Evolutionary conservation across 768 basidiomycete genomes (phyloP).

Genomic region (Tricholoma sp.): DNA sequence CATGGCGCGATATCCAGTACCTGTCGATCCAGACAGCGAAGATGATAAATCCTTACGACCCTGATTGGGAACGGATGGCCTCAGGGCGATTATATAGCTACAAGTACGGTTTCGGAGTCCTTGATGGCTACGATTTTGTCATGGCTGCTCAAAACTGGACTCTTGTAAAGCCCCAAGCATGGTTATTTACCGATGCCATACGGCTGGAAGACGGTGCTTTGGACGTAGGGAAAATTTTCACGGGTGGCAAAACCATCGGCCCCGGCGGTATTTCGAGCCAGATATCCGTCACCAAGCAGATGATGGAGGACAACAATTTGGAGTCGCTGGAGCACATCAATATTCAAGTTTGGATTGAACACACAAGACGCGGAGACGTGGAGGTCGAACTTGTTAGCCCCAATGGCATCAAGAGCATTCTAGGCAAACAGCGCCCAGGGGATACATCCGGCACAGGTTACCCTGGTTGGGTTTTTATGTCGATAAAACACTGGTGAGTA

Average conservation of each 20-base stretch:
- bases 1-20: slow-evolving; percentile 96
- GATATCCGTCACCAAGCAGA: slow-evolving; percentile 63
- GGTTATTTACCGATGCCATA: slow-evolving; percentile 71
- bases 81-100: slow-evolving; percentile 65
- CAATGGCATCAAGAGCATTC: slow-evolving; percentile 75
- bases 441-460: slow-evolving; percentile 70
- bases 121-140: slow-evolving; percentile 82
- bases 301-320: slow-evolving; percentile 70
- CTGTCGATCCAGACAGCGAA: slow-evolving; percentile 74
- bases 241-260: slow-evolving; percentile 62
- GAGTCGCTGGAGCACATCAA: slow-evolving; percentile 91
- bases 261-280: slow-evolving; percentile 59
- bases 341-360: slow-evolving; percentile 87
- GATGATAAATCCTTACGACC: slow-evolving; percentile 79
- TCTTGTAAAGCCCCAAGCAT: slow-evolving; percentile 89
- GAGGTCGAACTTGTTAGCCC: slow-evolving; percentile 89
- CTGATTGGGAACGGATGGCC: slow-evolving; percentile 87
- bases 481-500: slow-evolving; percentile 91
- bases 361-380: slow-evolving; percentile 82
- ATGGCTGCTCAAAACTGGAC: slow-evolving; percentile 78
- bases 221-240: slow-evolving; percentile 43
- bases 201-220: slow-evolving; percentile 61
- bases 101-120: slow-evolving; percentile 91
- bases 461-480: slow-evolving; percentile 95
- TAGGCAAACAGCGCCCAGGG: slow-evolving; percentile 64